phyloP scores from a whole-genome alignment of 1,284 basidiomycete species.

The Spongiforma sp. region DNA sequence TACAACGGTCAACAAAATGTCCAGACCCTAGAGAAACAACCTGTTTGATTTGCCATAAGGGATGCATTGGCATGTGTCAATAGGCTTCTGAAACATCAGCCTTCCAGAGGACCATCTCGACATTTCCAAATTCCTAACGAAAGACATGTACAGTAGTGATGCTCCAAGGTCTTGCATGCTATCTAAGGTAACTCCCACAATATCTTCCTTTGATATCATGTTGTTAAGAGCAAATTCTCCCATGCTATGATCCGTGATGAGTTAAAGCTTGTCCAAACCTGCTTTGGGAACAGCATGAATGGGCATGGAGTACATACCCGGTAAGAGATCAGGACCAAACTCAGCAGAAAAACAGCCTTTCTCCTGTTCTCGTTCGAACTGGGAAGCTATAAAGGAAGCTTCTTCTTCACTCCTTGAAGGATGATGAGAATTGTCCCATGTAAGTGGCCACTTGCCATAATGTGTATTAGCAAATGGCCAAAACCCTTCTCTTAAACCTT shows the following conservation, averaged over 20 bases:
- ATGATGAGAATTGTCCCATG: background rate
- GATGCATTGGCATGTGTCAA: conserved; percentile 42
- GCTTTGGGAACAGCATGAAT: conserved; percentile 47
- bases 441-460: background rate
- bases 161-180: conserved; percentile 19
- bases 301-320: conserved; percentile 52
- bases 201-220: conserved; percentile 35
- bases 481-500: background rate
- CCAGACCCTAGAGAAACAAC: conserved; percentile 35
- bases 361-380: background rate
- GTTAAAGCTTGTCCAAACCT: conserved; percentile 37
- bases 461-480: conserved; percentile 2
- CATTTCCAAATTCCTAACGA: background rate
- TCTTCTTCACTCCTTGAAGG: background rate
- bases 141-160: background rate
- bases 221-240: conserved; percentile 42
- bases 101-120: conserved; percentile 30
- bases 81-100: conserved; percentile 47
- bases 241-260: conserved; percentile 46
- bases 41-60: conserved; percentile 50
- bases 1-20: conserved; percentile 36
- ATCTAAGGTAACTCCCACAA: conserved; percentile 29
- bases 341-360: background rate
- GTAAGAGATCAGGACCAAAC: conserved; percentile 44
- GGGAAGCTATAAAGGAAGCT: background rate